Conservation (phyloP, 176 grass and related monocot species). For the Oryza brachyantha region DNA sequence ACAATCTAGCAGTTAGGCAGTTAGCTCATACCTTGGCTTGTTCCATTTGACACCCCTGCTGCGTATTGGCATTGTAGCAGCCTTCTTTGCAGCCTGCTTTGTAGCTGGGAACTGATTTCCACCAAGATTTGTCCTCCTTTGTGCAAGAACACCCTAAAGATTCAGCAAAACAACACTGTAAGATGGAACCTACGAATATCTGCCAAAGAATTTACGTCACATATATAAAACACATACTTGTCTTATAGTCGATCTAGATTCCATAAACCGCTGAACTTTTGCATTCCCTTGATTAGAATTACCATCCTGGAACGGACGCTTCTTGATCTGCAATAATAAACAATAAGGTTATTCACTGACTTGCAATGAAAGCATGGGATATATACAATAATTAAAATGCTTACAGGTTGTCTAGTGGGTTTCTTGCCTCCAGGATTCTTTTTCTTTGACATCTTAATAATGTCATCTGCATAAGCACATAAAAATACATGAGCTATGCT, state of each 20-base stretch:
- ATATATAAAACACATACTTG: slow-evolving; percentile 46
- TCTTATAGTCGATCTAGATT: slow-evolving; percentile 86
- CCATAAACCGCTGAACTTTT: slow-evolving; percentile 59
- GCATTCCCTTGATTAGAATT: slow-evolving; percentile 48
- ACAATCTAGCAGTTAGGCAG: neutral
- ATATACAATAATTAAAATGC: slow-evolving; percentile 19
- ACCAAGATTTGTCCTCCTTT: slow-evolving; percentile 85
- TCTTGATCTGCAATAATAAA: slow-evolving; percentile 63
- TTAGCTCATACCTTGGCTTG: slow-evolving; percentile 65
- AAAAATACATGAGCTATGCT: neutral
- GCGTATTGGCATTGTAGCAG: slow-evolving; percentile 53
- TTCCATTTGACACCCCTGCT: slow-evolving; percentile 54
- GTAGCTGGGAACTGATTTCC: slow-evolving; percentile 70
- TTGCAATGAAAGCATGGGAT: neutral
- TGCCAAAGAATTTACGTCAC: neutral
- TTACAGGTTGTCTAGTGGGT: slow-evolving; percentile 64
- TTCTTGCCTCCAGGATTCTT: slow-evolving; percentile 59
- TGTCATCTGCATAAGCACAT: slow-evolving; percentile 58
- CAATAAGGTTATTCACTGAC: neutral
- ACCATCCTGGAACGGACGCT: slow-evolving; percentile 54
- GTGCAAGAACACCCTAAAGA: slow-evolving; percentile 72
- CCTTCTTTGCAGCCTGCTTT: slow-evolving; percentile 75
- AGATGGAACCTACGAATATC: slow-evolving; percentile 1
- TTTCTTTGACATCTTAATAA: slow-evolving; percentile 99
- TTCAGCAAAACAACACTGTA: slow-evolving; percentile 26